phyloP scores from a whole-genome alignment of 306 rosid genomes.

The Myrica gale region DNA sequence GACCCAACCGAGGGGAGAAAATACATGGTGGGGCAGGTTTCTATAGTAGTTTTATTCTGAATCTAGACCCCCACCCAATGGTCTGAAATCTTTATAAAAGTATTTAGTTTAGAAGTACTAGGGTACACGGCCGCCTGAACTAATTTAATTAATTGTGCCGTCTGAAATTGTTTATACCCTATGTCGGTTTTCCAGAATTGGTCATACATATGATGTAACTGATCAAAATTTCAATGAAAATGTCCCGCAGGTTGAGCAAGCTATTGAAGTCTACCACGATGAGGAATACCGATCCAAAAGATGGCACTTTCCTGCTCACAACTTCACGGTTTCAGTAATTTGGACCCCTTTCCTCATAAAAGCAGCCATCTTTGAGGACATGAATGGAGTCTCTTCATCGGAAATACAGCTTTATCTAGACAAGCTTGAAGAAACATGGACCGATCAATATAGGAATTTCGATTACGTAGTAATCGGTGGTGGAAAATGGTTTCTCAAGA shows the following conservation, averaged over 20 bases:
- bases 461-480: constrained; percentile 57
- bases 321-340: constrained; percentile 69
- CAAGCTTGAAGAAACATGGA: constrained; percentile 56
- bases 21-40: neutral
- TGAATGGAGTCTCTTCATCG: constrained; percentile 61
- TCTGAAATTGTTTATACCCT: constrained; percentile 8
- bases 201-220: constrained; percentile 23
- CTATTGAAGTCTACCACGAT: constrained; percentile 72
- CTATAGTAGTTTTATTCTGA: neutral
- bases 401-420: constrained; percentile 69
- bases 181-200: neutral
- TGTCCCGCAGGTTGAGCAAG: constrained; percentile 64
- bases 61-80: neutral
- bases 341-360: constrained; percentile 81
- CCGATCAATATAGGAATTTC: constrained; percentile 36
- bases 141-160: neutral
- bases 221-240: constrained; percentile 23
- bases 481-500: constrained; percentile 83
- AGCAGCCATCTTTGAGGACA: constrained; percentile 71
- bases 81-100: neutral
- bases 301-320: constrained; percentile 73
- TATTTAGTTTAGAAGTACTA: neutral
- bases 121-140: constrained; percentile 13
- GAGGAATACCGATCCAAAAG: constrained; percentile 69
- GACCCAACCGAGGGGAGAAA: neutral